Conservation (phyloP, 192 early-diverging fungal species). For the Coemansia sp. region DNA sequence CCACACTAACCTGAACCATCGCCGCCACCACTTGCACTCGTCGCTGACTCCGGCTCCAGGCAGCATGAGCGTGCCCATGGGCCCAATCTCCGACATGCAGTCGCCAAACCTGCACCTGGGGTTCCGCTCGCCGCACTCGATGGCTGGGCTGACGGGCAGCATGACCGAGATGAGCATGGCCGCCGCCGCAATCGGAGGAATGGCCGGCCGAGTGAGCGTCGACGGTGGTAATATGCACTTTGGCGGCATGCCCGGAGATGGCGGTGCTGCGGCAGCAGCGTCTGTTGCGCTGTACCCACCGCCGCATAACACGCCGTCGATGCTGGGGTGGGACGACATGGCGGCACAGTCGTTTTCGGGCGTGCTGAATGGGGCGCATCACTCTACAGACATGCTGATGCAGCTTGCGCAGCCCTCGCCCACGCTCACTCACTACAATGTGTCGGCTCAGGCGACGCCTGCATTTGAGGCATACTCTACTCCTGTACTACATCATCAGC, state of each 20-base stretch:
- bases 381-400: constrained; percentile 30
- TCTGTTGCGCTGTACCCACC: constrained; percentile 35
- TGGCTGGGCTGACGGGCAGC: background rate
- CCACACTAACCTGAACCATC: background rate
- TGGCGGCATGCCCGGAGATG: background rate
- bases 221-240: background rate
- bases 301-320: background rate
- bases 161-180: constrained; percentile 6
- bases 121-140: background rate
- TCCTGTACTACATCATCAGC: background rate
- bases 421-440: constrained; percentile 19
- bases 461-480: constrained; percentile 22
- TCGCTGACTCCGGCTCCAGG: background rate
- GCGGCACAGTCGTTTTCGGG: constrained; percentile 22
- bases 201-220: background rate
- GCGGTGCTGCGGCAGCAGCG: background rate
- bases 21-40: background rate
- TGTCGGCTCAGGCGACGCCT: constrained; percentile 36
- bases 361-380: constrained; percentile 10
- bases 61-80: constrained; percentile 4
- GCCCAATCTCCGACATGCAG: background rate
- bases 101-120: background rate
- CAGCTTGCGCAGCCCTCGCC: constrained; percentile 43
- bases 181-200: constrained; percentile 1
- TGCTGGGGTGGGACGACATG: constrained; percentile 26